Evolutionary conservation across 768 basidiomycete species (phyloP).

Genomic region (Hirschioporus abietinus): DNA sequence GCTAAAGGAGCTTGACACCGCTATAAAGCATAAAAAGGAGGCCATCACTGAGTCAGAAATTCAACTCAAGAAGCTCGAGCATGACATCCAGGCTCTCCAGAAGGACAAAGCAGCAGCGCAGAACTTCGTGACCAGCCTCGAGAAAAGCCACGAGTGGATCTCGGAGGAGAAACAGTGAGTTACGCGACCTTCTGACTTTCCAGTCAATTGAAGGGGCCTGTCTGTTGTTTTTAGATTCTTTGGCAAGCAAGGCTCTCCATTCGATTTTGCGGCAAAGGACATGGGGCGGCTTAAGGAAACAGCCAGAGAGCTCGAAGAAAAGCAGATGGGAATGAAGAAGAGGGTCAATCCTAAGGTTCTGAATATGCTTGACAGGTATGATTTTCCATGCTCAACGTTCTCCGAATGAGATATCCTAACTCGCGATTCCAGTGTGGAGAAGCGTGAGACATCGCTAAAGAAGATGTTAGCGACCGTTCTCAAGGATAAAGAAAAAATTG

Average conservation of each 20-base stretch:
- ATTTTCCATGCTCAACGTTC: slow-evolving; percentile 5
- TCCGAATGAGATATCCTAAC: slow-evolving; percentile 2
- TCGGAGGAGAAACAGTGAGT: slow-evolving; percentile 79
- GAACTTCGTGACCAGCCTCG: slow-evolving; percentile 56
- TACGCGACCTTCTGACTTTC: neutral
- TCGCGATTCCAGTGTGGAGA: slow-evolving; percentile 67
- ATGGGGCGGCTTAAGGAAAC: slow-evolving; percentile 54
- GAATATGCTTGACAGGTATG: slow-evolving; percentile 92
- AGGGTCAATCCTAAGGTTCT: slow-evolving; percentile 94
- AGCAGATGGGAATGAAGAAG: slow-evolving; percentile 87
- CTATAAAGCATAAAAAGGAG: slow-evolving; percentile 77
- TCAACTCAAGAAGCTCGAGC: slow-evolving; percentile 58
- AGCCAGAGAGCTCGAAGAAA: slow-evolving; percentile 66
- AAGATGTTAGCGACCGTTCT: slow-evolving; percentile 86
- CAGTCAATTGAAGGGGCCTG: slow-evolving; percentile 1
- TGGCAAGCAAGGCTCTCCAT: slow-evolving; percentile 73
- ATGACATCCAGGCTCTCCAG: slow-evolving; percentile 53
- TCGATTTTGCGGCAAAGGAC: slow-evolving; percentile 71
- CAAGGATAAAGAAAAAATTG: slow-evolving; percentile 93
- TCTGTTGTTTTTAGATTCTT: slow-evolving; percentile 56
- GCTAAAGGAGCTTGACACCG: slow-evolving; percentile 73
- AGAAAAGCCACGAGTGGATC: slow-evolving; percentile 87
- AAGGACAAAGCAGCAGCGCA: slow-evolving; percentile 60
- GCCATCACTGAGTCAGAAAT: slow-evolving; percentile 64
- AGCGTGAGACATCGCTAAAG: slow-evolving; percentile 79